phyloP scores from a whole-genome alignment of 164 flowering plant species.

The Chimonanthus salicifolius region DNA sequence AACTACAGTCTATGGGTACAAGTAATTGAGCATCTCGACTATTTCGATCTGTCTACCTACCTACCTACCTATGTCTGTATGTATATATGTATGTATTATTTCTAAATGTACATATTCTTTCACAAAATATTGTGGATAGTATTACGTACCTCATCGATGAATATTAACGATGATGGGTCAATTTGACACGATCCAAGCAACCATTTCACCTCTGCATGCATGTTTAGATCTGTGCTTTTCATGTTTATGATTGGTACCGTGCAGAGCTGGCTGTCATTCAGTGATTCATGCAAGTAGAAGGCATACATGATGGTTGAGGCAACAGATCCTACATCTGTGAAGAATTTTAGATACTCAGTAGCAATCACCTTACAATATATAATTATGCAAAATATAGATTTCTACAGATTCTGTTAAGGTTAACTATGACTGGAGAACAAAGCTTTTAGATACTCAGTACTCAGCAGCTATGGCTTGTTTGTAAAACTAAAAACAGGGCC shows the following conservation, averaged over 20 bases:
- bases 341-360: not conserved
- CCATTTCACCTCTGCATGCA: slow-evolving; percentile 55
- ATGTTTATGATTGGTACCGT: slow-evolving; percentile 66
- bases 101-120: no score
- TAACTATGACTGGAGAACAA: no score
- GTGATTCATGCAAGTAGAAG: slow-evolving; percentile 46
- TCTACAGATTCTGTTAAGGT: no score
- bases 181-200: slow-evolving; percentile 54
- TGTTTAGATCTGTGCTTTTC: slow-evolving; percentile 45
- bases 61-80: not conserved
- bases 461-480: no score
- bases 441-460: no score
- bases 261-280: slow-evolving; percentile 34
- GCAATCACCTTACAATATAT: not conserved
- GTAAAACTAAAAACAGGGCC: not conserved
- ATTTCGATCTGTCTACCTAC: not conserved
- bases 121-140: not conserved
- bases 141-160: slow-evolving; percentile 50
- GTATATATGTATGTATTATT: not conserved
- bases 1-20: no score
- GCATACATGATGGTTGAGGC: slow-evolving; percentile 59
- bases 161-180: slow-evolving; percentile 44
- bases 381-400: no score
- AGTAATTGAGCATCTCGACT: not conserved
- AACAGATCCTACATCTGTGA: slow-evolving; percentile 53